phyloP scores from a whole-genome alignment of 345 rosid species.

The Erucastrum elatum region DNA sequence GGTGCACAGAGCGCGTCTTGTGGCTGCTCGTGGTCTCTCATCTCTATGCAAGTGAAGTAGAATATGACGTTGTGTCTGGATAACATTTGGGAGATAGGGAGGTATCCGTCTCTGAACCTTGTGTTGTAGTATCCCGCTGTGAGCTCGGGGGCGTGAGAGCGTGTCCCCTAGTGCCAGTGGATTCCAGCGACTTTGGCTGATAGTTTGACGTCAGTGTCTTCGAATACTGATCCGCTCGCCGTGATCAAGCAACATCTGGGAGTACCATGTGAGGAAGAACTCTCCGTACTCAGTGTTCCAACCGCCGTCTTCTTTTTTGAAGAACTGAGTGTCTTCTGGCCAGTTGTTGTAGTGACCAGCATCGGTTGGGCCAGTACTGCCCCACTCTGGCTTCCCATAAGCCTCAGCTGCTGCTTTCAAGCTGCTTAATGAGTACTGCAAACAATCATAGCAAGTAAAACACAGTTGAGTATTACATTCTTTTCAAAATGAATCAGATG shows the following conservation, averaged over 20 bases:
- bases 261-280: conserved; percentile 51
- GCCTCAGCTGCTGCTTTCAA: conserved; percentile 90
- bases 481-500: not conserved
- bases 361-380: conserved; percentile 90
- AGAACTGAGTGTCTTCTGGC: conserved; percentile 94
- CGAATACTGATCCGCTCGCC: conserved; percentile 72
- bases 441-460: conserved; percentile 17
- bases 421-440: conserved; percentile 78
- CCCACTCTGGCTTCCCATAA: conserved; percentile 92
- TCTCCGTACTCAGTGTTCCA: too few species aligned
- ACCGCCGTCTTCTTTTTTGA: conserved; percentile 46
- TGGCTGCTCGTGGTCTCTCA: conserved; percentile 97
- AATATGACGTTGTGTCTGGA: conserved; percentile 84
- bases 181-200: conserved; percentile 93
- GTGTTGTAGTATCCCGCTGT: conserved; percentile 98
- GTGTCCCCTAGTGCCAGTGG: conserved; percentile 95
- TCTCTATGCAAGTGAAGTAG: conserved; percentile 94
- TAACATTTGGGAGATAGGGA: conserved; percentile 87
- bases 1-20: conserved; percentile 93
- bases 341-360: conserved; percentile 41
- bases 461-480: not conserved
- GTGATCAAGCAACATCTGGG: conserved; percentile 78
- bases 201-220: conserved; percentile 54
- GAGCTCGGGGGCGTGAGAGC: conserved; percentile 97
- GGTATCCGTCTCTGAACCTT: conserved; percentile 78